Percentiles rank a stretch among this genome's conserved stretches.
Evolutionary conservation across 305 asterid genomes (phyloP).

Genomic region (Fraxinus sp.): DNA sequence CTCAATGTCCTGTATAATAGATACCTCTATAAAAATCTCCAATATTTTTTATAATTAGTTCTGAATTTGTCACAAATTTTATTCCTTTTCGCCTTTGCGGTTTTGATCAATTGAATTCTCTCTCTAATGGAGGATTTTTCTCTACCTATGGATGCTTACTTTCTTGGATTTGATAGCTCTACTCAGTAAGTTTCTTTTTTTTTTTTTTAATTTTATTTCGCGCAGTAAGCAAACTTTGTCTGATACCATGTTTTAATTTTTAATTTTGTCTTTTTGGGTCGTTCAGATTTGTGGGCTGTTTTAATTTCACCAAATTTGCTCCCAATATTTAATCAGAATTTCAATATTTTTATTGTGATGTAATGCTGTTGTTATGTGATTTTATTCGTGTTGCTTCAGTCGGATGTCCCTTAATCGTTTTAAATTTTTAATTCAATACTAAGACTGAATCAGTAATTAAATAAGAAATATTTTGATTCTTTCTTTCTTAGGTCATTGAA

Average conservation of each 20-base stretch:
- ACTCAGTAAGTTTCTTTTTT: constrained; percentile 56
- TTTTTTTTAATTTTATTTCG: neutral
- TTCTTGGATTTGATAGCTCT: constrained; percentile 65
- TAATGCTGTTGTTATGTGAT: neutral
- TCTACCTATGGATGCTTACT: constrained; percentile 50
- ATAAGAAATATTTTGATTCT: neutral
- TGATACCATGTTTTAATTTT: neutral
- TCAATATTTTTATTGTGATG: neutral
- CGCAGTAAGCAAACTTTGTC: neutral
- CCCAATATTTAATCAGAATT: neutral
- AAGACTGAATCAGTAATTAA: constrained; percentile 21
- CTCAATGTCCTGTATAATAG: neutral
- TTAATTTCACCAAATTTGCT: neutral
- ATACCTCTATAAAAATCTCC: neutral
- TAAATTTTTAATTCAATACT: neutral
- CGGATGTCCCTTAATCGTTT: constrained; percentile 1
- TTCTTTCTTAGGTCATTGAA: constrained; percentile 57
- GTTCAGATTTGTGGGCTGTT: neutral
- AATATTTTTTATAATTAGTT: neutral
- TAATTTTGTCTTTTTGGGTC: neutral
- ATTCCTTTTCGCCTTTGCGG: neutral
- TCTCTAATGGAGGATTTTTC: constrained; percentile 42
- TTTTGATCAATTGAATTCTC: neutral
- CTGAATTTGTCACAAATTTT: neutral
- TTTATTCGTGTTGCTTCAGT: neutral